Conservation (phyloP, 257 asterid species). For the Ballota nigra region DNA sequence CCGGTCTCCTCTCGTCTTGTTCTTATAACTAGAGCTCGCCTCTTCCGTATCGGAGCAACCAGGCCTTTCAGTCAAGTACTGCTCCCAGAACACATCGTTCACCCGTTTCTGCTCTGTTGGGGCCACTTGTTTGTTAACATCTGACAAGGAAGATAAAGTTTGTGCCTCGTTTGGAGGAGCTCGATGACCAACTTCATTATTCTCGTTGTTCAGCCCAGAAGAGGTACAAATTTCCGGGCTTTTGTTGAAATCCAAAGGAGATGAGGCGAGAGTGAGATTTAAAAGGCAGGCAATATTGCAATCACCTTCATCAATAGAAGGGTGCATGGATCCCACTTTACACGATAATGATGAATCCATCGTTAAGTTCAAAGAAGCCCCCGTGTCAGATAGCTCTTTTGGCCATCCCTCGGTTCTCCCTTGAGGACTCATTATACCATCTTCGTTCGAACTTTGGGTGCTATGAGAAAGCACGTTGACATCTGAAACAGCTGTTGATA, state of each 20-base stretch:
- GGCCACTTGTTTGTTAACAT: constrained; percentile 40
- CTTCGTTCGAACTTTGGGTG: constrained; percentile 85
- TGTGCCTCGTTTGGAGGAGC: constrained; percentile 27
- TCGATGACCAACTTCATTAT: constrained; percentile 22
- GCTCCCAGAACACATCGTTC: constrained; percentile 95
- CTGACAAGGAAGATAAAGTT: constrained; percentile 32
- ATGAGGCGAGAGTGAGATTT: constrained; percentile 79
- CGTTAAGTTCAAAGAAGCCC: constrained; percentile 56
- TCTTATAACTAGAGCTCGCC: constrained; percentile 59
- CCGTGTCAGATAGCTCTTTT: constrained; percentile 76
- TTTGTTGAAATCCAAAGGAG: constrained; percentile 50
- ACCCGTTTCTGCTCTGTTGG: constrained; percentile 46
- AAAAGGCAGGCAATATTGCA: constrained; percentile 64
- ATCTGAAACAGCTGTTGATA: constrained; percentile 74
- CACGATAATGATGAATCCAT: constrained; percentile 26
- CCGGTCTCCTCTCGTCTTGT: constrained; percentile 44
- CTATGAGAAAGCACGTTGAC: constrained; percentile 66
- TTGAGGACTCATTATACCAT: constrained; percentile 54
- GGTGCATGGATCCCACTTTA: constrained; percentile 29
- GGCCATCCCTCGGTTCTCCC: constrained; percentile 24
- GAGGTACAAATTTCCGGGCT: constrained; percentile 38
- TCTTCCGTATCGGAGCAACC: constrained; percentile 80
- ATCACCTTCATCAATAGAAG: constrained; percentile 55
- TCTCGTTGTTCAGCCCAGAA: constrained; percentile 27
- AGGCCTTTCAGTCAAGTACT: constrained; percentile 83